Conservation (phyloP, 2,329 filamentous ascomycete genomes). For the Pseudogymnoascus sp. region DNA sequence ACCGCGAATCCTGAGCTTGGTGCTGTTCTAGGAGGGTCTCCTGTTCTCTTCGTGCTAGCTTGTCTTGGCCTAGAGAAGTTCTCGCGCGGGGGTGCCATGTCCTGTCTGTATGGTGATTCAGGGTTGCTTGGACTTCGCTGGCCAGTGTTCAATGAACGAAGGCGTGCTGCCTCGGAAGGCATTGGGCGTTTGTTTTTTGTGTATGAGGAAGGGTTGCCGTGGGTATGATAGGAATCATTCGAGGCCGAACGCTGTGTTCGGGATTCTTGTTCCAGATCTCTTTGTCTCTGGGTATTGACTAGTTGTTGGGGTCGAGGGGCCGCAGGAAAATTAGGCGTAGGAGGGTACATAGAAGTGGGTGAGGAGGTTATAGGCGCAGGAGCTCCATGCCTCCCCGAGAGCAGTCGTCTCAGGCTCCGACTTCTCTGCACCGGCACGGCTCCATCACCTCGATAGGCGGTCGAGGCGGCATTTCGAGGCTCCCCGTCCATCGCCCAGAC, state of each 20-base stretch:
- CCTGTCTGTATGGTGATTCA: conserved; percentile 20
- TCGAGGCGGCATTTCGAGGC: conserved; percentile 3
- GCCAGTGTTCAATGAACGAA: conserved; percentile 28
- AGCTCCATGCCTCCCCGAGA: not conserved
- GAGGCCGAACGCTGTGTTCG: conserved; percentile 1
- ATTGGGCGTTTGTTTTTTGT: not conserved
- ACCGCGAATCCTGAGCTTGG: conserved; percentile 20
- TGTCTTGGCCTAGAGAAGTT: conserved; percentile 27
- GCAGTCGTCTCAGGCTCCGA: not conserved
- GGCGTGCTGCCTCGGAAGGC: conserved; percentile 28
- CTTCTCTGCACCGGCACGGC: conserved; percentile 2
- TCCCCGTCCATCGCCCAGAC: conserved; percentile 2
- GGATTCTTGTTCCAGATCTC: conserved; percentile 4
- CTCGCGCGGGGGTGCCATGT: conserved; percentile 18
- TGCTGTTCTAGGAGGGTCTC: conserved; percentile 24
- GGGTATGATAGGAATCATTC: not conserved
- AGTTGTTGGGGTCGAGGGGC: not conserved
- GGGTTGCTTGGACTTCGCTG: conserved; percentile 22
- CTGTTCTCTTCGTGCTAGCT: conserved; percentile 22
- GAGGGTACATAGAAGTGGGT: not conserved
- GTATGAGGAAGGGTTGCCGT: not conserved
- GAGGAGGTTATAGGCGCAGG: not conserved
- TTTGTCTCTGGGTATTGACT: not conserved
- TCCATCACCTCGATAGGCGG: conserved; percentile 6
- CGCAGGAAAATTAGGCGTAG: not conserved